A percentile compares a stretch with the other conserved stretches of the same genome.
Conservation (phyloP, 2,329 filamentous ascomycete genomes). For the Aspergillus udagawae region DNA sequence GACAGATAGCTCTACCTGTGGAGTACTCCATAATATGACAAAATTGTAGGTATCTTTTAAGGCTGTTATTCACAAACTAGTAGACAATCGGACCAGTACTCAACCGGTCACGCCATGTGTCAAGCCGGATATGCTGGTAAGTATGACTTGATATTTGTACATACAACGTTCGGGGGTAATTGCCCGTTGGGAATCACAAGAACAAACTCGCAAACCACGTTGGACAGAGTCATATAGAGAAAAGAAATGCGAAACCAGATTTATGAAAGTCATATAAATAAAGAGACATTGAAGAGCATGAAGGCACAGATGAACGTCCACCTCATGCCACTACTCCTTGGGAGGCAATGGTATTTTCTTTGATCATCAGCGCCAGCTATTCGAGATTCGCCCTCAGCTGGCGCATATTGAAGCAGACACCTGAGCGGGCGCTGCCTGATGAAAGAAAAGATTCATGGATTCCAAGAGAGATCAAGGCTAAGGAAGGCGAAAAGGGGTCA, state of each 20-base stretch:
- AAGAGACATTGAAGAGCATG: conserved; percentile 6
- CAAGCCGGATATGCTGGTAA: background rate
- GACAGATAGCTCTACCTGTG: too few relatives aligned
- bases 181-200: conserved; percentile 14
- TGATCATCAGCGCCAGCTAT: background rate
- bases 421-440: background rate
- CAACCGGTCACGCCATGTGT: background rate
- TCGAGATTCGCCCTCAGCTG: background rate
- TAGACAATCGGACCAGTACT: background rate
- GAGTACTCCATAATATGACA: background rate
- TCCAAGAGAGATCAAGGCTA: background rate
- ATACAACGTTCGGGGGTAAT: conserved; percentile 16
- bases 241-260: conserved; percentile 4
- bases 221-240: conserved; percentile 1
- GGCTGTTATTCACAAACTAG: background rate
- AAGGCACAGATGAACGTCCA: background rate
- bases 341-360: background rate
- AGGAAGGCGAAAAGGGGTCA: background rate
- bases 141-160: conserved; percentile 20
- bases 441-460: background rate
- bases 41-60: background rate
- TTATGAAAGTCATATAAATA: background rate
- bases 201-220: conserved; percentile 4
- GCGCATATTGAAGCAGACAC: too few relatives aligned
- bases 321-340: background rate